Percentiles rank a stretch among this genome's conserved stretches.
These are phyloP conservation scores for Rubus parviflorus DNA, from an alignment of 306 rosid species.

Conservation along the genomic window DNA sequence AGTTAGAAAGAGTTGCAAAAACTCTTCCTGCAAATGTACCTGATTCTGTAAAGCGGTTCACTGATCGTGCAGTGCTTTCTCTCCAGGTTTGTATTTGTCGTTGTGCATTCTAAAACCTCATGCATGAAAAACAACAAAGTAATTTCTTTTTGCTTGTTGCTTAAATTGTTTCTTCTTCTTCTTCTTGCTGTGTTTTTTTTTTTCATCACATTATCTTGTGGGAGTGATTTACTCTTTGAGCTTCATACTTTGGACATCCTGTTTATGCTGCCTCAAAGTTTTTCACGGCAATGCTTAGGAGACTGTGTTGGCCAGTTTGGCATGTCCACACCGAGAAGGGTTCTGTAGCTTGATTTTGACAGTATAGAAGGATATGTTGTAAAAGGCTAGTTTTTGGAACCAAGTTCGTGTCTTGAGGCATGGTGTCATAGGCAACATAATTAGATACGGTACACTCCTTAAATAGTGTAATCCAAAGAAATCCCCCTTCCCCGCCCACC, in stretches of 20 bases:
- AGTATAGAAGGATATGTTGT: not conserved
- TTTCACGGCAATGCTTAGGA: not conserved
- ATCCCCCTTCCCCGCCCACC: not conserved
- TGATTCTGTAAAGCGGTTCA: constrained; percentile 69
- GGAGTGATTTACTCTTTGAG: not conserved
- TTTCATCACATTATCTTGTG: not conserved
- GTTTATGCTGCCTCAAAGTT: not conserved
- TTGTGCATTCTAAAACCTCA: constrained; percentile 18
- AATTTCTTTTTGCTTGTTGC: constrained; percentile 13
- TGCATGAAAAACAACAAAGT: constrained; percentile 11
- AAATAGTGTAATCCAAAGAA: not conserved
- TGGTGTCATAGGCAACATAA: not conserved
- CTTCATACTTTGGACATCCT: not conserved
- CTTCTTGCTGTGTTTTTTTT: not conserved
- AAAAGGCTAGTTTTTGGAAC: not conserved
- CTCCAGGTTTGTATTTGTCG: constrained; percentile 65
- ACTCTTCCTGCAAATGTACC: constrained; percentile 70
- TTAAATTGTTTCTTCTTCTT: constrained; percentile 6
- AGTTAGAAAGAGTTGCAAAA: constrained; percentile 85
- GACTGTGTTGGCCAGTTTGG: not conserved
- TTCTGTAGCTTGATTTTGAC: constrained; percentile 4
- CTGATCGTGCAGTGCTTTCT: constrained; percentile 79
- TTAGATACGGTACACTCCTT: not conserved
- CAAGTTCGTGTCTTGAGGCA: not conserved
- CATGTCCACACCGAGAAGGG: not conserved